These are phyloP conservation scores for Caryopteris hybrid DNA, from an alignment of 305 asterid genomes.

Conservation along the genomic window DNA sequence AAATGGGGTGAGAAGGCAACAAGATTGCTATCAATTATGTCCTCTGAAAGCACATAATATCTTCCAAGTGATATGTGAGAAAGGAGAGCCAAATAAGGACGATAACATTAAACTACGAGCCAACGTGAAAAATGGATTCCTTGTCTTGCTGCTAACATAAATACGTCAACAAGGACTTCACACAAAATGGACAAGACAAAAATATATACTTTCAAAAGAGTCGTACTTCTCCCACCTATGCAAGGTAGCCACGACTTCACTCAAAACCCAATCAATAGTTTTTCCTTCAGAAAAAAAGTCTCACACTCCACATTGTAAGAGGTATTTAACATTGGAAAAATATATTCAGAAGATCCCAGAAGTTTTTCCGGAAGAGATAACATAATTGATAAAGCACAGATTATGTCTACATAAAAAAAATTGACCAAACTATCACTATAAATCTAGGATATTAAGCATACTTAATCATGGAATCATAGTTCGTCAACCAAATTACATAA, in stretches of 20 bases:
- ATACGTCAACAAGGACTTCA: background rate
- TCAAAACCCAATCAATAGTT: background rate
- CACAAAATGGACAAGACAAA: background rate
- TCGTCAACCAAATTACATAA: background rate
- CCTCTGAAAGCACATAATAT: background rate
- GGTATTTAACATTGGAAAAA: background rate
- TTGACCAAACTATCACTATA: background rate
- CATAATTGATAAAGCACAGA: background rate
- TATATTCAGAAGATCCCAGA: background rate
- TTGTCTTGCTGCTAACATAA: background rate
- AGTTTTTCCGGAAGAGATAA: background rate
- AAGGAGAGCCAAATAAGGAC: background rate
- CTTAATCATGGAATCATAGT: background rate
- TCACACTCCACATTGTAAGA: background rate
- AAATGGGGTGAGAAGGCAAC: background rate
- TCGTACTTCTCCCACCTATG: background rate
- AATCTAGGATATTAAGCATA: background rate
- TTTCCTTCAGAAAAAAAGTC: background rate
- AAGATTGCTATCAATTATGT: background rate
- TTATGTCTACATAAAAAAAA: background rate
- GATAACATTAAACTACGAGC: background rate
- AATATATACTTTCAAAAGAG: background rate
- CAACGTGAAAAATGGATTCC: background rate
- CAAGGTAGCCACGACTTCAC: background rate
- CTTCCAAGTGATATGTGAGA: background rate